These are phyloP conservation scores for Ceratobasidium sp. DNA, from an alignment of 1,284 basidiomycete genomes.

Conservation along the genomic window DNA sequence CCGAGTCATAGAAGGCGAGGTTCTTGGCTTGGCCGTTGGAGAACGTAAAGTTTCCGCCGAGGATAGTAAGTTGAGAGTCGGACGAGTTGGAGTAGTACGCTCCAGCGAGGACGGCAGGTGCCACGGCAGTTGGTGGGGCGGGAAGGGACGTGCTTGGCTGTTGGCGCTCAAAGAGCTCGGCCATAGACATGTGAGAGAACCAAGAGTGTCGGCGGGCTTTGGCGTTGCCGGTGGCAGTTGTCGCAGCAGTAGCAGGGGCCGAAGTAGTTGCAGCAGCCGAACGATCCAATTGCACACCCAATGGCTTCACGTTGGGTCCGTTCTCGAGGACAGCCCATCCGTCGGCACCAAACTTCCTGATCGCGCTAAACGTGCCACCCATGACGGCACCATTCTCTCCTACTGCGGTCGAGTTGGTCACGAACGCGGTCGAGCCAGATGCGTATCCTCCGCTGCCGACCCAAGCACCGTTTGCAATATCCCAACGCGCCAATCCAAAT, in stretches of 20 bases:
- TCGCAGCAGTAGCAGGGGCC: constrained; percentile 28
- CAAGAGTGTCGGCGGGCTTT: constrained; percentile 54
- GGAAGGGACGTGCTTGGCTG: constrained; percentile 61
- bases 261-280: constrained; percentile 46
- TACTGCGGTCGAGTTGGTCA: constrained; percentile 59
- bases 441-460: constrained; percentile 74
- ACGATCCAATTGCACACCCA: constrained; percentile 60
- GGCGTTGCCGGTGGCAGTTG: constrained; percentile 6
- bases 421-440: constrained; percentile 75
- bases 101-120: constrained; percentile 85
- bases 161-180: constrained; percentile 63
- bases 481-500: constrained; percentile 87
- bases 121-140: constrained; percentile 59
- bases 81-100: constrained; percentile 88
- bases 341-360: constrained; percentile 67
- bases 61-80: constrained; percentile 71
- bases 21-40: constrained; percentile 57
- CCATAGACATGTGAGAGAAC: constrained; percentile 58
- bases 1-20: constrained; percentile 77
- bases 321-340: constrained; percentile 76
- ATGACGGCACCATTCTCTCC: constrained; percentile 48
- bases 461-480: constrained; percentile 70
- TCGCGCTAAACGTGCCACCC: constrained; percentile 66
- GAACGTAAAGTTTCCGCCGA: constrained; percentile 91
- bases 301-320: constrained; percentile 61